These are phyloP conservation scores for Begonia loranthoides DNA, from an alignment of 306 rosid genomes.

Conservation along the genomic window DNA sequence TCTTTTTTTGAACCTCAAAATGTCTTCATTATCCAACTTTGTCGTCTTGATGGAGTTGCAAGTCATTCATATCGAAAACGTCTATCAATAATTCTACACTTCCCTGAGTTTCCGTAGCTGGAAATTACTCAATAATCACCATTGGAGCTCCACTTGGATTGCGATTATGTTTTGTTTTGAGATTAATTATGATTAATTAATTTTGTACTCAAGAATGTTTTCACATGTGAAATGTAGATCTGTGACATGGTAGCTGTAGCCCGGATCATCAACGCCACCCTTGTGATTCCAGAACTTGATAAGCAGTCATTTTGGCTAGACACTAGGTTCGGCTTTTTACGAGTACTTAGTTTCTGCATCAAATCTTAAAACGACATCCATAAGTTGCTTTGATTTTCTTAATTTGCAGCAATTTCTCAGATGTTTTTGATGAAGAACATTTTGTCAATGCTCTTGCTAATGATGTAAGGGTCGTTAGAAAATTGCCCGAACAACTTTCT, in stretches of 20 bases:
- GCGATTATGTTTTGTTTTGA: too few species aligned
- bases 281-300: conserved; percentile 89
- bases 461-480: conserved; percentile 61
- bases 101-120: too few species aligned
- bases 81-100: too few species aligned
- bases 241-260: conserved; percentile 99
- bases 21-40: too few species aligned
- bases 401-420: conserved; percentile 70
- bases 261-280: conserved; percentile 84
- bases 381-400: conserved; percentile 9
- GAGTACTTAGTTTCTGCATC: background rate
- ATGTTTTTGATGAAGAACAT: conserved; percentile 74
- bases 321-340: conserved; percentile 38
- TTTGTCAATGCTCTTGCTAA: conserved; percentile 60
- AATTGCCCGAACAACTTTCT: conserved; percentile 50
- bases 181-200: too few species aligned
- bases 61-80: too few species aligned
- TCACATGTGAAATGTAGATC: conserved; percentile 44
- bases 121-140: too few species aligned
- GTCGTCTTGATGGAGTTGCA: too few species aligned
- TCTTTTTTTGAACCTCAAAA: background rate
- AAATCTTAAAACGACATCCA: background rate
- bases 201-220: conserved; percentile 9
- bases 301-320: conserved; percentile 88
- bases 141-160: too few species aligned